Evolutionary conservation across 257 asterid species (phyloP).

Genomic region (Anisodus tanguticus): DNA sequence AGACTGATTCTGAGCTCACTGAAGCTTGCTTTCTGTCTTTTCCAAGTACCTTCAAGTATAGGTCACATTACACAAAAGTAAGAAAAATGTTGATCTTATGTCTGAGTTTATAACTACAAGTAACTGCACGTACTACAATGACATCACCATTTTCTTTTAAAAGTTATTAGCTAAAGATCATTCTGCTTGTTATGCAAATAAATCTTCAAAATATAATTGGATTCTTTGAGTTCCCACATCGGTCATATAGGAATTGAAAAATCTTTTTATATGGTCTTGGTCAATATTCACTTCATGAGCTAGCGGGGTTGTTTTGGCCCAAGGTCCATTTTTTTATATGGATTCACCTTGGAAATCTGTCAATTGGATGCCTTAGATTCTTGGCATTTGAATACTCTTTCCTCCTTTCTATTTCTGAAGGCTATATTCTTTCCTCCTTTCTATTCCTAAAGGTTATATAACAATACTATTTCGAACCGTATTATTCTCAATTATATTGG

Average conservation of each 20-base stretch:
- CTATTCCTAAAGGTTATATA: neutral
- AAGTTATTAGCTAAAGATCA: neutral
- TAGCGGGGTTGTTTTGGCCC: too few relatives aligned
- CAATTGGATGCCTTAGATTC: neutral
- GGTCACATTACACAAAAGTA: neutral
- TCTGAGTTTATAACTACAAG: neutral
- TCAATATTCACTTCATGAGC: too few relatives aligned
- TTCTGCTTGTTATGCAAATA: neutral
- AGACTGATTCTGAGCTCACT: conserved; percentile 34
- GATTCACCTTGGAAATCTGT: neutral
- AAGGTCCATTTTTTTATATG: too few relatives aligned
- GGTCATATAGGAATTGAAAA: too few relatives aligned
- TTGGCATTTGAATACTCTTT: neutral
- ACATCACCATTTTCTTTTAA: neutral
- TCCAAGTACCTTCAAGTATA: conserved; percentile 35
- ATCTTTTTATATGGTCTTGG: too few relatives aligned
- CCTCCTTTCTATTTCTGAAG: neutral
- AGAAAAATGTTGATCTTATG: neutral
- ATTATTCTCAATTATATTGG: neutral
- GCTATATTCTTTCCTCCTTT: neutral
- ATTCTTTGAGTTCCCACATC: too few relatives aligned
- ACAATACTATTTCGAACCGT: too few relatives aligned
- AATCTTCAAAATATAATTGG: neutral
- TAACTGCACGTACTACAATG: neutral
- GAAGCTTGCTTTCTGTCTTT: conserved; percentile 35